phyloP scores from a whole-genome alignment of 768 basidiomycete genomes.

The Tylopilus sp. region DNA sequence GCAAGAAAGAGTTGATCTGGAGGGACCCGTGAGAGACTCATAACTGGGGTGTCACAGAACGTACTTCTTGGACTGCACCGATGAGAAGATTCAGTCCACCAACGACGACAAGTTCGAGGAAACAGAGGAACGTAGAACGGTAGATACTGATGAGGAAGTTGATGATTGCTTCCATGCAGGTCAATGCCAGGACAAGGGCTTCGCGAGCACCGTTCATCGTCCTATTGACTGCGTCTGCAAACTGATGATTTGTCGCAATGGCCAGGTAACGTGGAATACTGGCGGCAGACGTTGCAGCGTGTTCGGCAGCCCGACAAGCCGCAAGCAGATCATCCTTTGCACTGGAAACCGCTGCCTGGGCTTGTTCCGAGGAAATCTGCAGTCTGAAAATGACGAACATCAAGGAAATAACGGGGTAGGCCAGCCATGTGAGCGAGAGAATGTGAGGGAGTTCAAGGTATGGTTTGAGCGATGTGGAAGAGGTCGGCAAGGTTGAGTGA shows the following conservation, averaged over 20 bases:
- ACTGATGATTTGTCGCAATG: constrained; percentile 75
- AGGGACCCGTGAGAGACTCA: constrained; percentile 8
- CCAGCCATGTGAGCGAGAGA: constrained; percentile 86
- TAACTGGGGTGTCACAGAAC: constrained; percentile 19
- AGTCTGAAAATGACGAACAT: constrained; percentile 85
- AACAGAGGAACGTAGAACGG: constrained; percentile 90
- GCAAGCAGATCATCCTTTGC: constrained; percentile 77
- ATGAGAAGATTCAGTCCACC: constrained; percentile 81
- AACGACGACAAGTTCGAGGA: constrained; percentile 83
- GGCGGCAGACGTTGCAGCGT: constrained; percentile 75
- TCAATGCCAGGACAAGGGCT: constrained; percentile 70
- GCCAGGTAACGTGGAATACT: constrained; percentile 91
- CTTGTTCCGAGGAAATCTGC: constrained; percentile 64
- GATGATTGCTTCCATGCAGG: constrained; percentile 81
- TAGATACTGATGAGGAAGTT: constrained; percentile 92
- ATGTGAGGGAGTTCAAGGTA: constrained; percentile 83
- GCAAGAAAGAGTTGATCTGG: constrained; percentile 72
- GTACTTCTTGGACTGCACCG: constrained; percentile 77
- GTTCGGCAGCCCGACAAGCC: constrained; percentile 82
- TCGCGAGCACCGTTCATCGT: constrained; percentile 74
- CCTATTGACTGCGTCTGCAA: constrained; percentile 74
- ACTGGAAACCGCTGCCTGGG: constrained; percentile 61
- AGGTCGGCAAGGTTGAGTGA: constrained; percentile 33
- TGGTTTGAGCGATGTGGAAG: constrained; percentile 54
- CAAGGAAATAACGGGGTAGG: constrained; percentile 86